Base-by-base conservation (phyloP, 1,284 basidiomycete species). In the Irpex rosettiformis region DNA sequence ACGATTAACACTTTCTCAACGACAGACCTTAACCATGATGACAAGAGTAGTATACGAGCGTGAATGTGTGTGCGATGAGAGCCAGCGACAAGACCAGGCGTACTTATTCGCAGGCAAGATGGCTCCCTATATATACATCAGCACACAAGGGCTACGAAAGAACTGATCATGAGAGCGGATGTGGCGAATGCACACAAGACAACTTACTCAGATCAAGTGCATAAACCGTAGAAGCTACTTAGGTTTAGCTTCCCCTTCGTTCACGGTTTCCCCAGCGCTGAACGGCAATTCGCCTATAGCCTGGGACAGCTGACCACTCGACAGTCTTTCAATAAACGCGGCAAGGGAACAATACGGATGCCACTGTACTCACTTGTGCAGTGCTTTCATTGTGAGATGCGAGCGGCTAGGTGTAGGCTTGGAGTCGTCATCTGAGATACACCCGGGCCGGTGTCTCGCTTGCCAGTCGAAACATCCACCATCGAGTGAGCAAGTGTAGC, bases 91-190 rank as follows among this genome's bases (percentile, higher is more conserved):
- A 55, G 45, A 13, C 16, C 21, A 8, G 21, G 24, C 48, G 24
- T 28, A 29, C 48, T 28, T 13, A 27, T 29, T 51, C 43, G 40
- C 33, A 28, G 52, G 8, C 22, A 18, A 37, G 49, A 37, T 21
- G n/a, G 56, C 43, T 40, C 42, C 57, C 30, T 61, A 58, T 61
- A 61, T 58, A 16, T 33, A 24, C 24, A 11, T 13, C 24, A 47
- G 16, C 24, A 30, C 16, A 45, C 16, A 43, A 24, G 13, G 40
- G 27, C 13, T 22, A 21, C 43, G 43, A 47, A 37, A 6, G 48
- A 27, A 25, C 27, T n/a, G 59, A 53, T 57, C 59, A 61, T 61
- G 59, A 61, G 59, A 61, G 52, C 48, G 16, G 42, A 18, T 22
- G 37, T 54, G 52, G 52, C 13, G 22, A 57, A 53, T 48, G 54